Evolutionary conservation across 2,329 filamentous ascomycete genomes (phyloP), one percentile per base, ranked within the genome.

Genomic region (Epichloe elymi): DNA sequence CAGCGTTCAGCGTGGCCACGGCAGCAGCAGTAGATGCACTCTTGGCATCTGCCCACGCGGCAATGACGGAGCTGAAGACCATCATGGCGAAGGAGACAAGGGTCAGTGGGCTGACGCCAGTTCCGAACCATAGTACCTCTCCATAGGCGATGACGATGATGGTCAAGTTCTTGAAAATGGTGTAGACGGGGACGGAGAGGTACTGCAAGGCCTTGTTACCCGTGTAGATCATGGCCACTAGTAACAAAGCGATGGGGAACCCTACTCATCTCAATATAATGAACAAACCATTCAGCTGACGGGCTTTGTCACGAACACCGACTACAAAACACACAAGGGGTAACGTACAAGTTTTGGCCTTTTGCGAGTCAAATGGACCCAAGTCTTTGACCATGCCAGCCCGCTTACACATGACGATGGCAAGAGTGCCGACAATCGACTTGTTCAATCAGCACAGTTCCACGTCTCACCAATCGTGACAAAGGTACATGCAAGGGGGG

Each of bases 171-270:
- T 98, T 98, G 79, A 98, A 98, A 67, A 98, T 98, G 52, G 93
- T 98, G 73, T 98, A 98, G 35, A 98, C 93, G 26, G 93, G 93
- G 49, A 98, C 95, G 36, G 90, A 96, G 55, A 98, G 85, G 70
- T 84, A 97, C 70, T 96, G 89, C 45, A 98, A 82, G 19, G 93
- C 89, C 74, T 96, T 96, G 63, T 88, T 93, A 63, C 88, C 84
- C 49, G 93, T 97, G 73, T 97, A 98, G 70, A 98, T 97, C 93
- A 97, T 98, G 66, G 89, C 91, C 64, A 97, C 91, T 56, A 98
- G 83, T 55, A 97, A 85, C 50, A 96, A 75, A 53, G 93, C 94
- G 62, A 98, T 88, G 47, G 93, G 93, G 64, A 97, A 95, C 93
- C 90, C 89, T 95, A 20, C 5, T 7, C n/a, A n/a, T n/a, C n/a